Conservation (phyloP, 441 rosid genomes). For the Populus trichocarpa region DNA sequence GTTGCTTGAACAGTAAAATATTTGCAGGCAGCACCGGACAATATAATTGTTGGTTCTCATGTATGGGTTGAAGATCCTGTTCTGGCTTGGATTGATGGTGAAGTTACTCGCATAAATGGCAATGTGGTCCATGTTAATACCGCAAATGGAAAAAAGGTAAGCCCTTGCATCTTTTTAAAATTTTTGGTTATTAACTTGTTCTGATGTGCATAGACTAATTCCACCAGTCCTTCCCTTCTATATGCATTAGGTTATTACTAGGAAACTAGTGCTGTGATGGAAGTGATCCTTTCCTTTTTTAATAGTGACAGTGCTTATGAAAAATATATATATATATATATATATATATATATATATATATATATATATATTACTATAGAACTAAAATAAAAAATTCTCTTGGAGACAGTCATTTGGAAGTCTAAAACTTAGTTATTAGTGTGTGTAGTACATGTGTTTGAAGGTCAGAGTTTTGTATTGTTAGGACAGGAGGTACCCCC, state of each 20-base stretch:
- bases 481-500: not conserved
- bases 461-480: not conserved
- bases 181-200: not conserved
- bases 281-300: not conserved
- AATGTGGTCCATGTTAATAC: constrained; percentile 59
- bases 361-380: no score
- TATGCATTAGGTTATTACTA: not conserved
- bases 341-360: no score
- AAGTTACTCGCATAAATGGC: constrained; percentile 66
- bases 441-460: not conserved
- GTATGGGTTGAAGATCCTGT: constrained; percentile 87
- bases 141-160: constrained; percentile 61
- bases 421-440: not conserved
- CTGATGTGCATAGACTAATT: not conserved
- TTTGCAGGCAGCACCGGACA: constrained; percentile 71
- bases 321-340: no score
- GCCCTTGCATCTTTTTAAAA: constrained; percentile 18
- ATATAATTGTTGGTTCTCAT: constrained; percentile 88
- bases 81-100: constrained; percentile 85
- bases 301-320: no score
- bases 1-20: not conserved
- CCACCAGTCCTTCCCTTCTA: not conserved
- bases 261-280: not conserved
- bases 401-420: no score
- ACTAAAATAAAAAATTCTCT: no score